Conservation (phyloP, 2,329 filamentous ascomycete species). For the Scedosporium dehoogii region DNA sequence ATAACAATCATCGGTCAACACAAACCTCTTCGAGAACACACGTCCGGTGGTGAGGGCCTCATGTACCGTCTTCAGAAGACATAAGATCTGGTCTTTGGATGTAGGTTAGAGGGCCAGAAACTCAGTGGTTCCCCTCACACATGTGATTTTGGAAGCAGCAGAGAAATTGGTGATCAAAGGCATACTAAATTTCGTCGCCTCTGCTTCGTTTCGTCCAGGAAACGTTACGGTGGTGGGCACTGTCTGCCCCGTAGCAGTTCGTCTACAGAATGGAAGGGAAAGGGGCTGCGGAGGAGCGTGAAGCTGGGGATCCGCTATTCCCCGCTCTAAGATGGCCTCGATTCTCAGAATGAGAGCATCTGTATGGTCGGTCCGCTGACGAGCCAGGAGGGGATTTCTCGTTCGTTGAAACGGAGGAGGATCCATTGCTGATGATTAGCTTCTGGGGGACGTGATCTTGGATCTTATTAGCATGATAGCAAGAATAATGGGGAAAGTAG, state of each 20-base stretch:
- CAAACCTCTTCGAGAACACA: conserved; percentile 52
- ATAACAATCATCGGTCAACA: not conserved
- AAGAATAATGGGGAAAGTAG: too few relatives aligned
- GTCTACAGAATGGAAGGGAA: conserved; percentile 6
- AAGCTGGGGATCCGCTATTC: conserved; percentile 15
- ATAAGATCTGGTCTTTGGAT: conserved; percentile 40
- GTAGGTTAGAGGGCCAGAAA: not conserved
- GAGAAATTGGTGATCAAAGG: too few relatives aligned
- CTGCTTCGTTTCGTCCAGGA: conserved; percentile 35
- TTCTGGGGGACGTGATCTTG: too few relatives aligned
- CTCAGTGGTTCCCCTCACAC: not conserved
- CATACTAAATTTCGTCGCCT: conserved; percentile 43
- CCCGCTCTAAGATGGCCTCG: conserved; percentile 22
- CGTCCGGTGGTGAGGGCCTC: conserved; percentile 45
- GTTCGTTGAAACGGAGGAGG: too few relatives aligned
- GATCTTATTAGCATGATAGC: not conserved
- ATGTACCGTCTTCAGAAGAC: conserved; percentile 50
- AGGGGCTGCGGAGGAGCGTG: not conserved
- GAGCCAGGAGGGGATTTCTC: not conserved
- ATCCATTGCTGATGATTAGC: too few relatives aligned
- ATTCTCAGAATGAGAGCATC: conserved; percentile 15
- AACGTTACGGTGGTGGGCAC: conserved; percentile 23
- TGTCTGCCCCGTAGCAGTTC: not conserved
- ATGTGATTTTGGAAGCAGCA: not conserved
- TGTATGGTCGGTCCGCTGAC: not conserved